Conservation (phyloP, 1,139 yeast genomes). For the Wickerhamomyces sp. region DNA sequence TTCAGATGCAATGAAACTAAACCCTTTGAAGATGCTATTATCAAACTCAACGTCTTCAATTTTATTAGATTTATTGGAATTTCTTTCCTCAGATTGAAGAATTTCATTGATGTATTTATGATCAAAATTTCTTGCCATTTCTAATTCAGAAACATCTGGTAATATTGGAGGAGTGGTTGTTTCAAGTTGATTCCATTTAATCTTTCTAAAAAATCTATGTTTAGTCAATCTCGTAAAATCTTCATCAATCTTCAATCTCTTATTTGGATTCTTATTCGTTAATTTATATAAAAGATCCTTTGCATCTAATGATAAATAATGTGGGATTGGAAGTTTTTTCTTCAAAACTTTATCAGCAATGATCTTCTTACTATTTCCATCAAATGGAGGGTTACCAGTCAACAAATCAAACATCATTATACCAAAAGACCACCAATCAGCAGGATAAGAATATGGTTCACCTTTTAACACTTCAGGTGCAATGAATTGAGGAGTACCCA, state of each 20-base stretch:
- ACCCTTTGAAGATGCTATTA: constrained; percentile 18
- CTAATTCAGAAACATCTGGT: constrained; percentile 78
- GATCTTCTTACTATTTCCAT: constrained; percentile 74
- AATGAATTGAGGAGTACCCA: constrained; percentile 94
- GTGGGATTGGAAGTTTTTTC: constrained; percentile 66
- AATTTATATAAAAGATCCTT: constrained; percentile 72
- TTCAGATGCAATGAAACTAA: constrained; percentile 20
- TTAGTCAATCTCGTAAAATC: constrained; percentile 63
- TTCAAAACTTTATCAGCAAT: constrained; percentile 74
- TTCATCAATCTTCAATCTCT: constrained; percentile 69
- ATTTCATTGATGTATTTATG: constrained; percentile 62
- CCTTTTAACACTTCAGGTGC: constrained; percentile 93
- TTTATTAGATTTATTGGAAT: neutral
- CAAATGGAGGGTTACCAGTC: constrained; percentile 88
- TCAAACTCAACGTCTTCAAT: constrained; percentile 2
- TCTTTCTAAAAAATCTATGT: constrained; percentile 73
- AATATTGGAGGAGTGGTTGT: constrained; percentile 51
- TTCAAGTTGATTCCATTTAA: constrained; percentile 65
- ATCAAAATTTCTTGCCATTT: constrained; percentile 86
- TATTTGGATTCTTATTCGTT: constrained; percentile 66
- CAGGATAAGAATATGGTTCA: constrained; percentile 73
- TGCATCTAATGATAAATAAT: constrained; percentile 73
- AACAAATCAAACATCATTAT: constrained; percentile 82
- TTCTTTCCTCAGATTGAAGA: constrained; percentile 3
- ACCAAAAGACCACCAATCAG: constrained; percentile 98